phyloP scores from a whole-genome alignment of 805 yeast genomes.

The Wickerhamiella shivajii region DNA sequence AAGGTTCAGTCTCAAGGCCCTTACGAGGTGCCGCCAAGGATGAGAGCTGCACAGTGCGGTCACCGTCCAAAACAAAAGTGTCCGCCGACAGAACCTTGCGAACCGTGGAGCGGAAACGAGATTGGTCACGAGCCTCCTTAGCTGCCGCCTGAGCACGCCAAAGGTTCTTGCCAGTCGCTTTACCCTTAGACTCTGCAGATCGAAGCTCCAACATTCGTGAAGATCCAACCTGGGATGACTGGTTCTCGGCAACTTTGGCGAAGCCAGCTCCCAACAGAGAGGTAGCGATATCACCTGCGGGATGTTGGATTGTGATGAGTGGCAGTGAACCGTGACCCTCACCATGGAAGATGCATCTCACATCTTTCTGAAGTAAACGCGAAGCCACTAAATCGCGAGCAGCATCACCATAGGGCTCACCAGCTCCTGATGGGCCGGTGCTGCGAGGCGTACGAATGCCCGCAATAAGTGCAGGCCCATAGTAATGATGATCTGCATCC shows the following conservation, averaged over 20 bases:
- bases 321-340: constrained; percentile 26
- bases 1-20: constrained; percentile 41
- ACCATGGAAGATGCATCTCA: constrained; percentile 44
- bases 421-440: constrained; percentile 30
- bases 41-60: constrained; percentile 56
- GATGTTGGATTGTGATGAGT: constrained; percentile 41
- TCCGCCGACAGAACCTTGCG: constrained; percentile 54
- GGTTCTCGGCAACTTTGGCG: constrained; percentile 72
- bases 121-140: constrained; percentile 19
- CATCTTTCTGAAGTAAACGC: constrained; percentile 46
- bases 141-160: constrained; percentile 33
- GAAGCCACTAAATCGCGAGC: constrained; percentile 51
- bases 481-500: constrained; percentile 36
- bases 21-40: constrained; percentile 64
- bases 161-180: constrained; percentile 37
- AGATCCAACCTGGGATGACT: constrained; percentile 53
- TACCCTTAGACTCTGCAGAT: constrained; percentile 50
- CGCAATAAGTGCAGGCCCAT: constrained; percentile 49
- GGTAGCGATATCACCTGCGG: constrained; percentile 65
- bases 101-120: constrained; percentile 37
- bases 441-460: constrained; percentile 60
- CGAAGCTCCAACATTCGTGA: constrained; percentile 46
- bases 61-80: constrained; percentile 38
- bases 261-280: constrained; percentile 53
- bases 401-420: constrained; percentile 48